phyloP scores from a whole-genome alignment of 2,329 filamentous ascomycete genomes.

The Pseudopithomyces chartarum region DNA sequence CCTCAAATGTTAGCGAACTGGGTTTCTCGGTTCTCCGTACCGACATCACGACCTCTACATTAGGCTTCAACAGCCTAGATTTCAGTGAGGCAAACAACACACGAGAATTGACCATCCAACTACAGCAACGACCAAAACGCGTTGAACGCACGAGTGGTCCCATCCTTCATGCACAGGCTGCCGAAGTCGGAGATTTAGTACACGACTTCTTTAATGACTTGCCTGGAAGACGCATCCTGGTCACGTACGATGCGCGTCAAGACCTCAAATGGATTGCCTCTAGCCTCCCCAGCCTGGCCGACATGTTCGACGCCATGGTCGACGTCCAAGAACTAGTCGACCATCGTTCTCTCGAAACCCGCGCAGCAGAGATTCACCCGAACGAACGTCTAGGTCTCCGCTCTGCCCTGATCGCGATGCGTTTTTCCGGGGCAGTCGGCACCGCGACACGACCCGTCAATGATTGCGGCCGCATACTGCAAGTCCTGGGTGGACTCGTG shows the following conservation, averaged over 20 bases:
- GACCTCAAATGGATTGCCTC: not conserved
- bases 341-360: not conserved
- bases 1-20: not conserved
- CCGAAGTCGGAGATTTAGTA: not conserved
- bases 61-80: not conserved
- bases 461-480: not conserved
- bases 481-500: not conserved
- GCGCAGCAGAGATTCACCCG: not conserved
- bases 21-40: not conserved
- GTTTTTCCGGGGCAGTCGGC: not conserved
- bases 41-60: not conserved
- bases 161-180: not conserved
- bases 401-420: not conserved
- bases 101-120: not conserved
- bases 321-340: constrained; percentile 1
- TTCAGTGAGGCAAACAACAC: not conserved
- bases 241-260: not conserved
- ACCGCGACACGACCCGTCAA: not conserved
- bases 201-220: not conserved
- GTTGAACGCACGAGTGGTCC: not conserved
- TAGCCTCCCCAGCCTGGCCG: not conserved
- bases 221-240: not conserved
- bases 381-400: not conserved
- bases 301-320: not conserved
- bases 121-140: not conserved